These are phyloP conservation scores for Hanseniaspora jakobsenii DNA, from an alignment of 805 yeast species.

Conservation along the genomic window DNA sequence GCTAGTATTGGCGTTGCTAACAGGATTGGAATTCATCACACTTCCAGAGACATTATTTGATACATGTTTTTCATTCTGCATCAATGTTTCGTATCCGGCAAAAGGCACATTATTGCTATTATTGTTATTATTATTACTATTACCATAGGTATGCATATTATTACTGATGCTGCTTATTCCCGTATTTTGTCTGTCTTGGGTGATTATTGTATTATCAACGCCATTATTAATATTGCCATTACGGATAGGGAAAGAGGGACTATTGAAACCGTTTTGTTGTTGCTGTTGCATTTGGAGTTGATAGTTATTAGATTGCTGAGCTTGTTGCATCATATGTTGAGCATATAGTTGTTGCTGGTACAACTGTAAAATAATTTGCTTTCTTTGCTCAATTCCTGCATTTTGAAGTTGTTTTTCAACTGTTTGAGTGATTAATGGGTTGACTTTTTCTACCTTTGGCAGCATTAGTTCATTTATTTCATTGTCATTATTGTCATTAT, in stretches of 20 bases:
- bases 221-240: too few relatives aligned
- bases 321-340: neutral
- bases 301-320: neutral
- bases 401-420: neutral
- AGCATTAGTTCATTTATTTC: too few relatives aligned
- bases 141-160: neutral
- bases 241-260: too few relatives aligned
- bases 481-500: too few relatives aligned
- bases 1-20: neutral
- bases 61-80: too few relatives aligned
- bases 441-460: neutral
- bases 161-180: too few relatives aligned
- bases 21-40: too few relatives aligned
- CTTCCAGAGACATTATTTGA: too few relatives aligned
- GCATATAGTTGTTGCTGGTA: constrained; percentile 10
- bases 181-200: too few relatives aligned
- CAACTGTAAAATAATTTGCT: constrained; percentile 1
- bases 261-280: neutral
- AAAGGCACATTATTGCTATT: neutral
- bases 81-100: too few relatives aligned
- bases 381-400: neutral
- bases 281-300: constrained; percentile 1
- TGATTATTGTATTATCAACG: too few relatives aligned
- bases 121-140: neutral
- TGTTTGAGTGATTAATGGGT: neutral